Conservation (phyloP, 2,329 filamentous ascomycete genomes). For the Penicillium sp. region DNA sequence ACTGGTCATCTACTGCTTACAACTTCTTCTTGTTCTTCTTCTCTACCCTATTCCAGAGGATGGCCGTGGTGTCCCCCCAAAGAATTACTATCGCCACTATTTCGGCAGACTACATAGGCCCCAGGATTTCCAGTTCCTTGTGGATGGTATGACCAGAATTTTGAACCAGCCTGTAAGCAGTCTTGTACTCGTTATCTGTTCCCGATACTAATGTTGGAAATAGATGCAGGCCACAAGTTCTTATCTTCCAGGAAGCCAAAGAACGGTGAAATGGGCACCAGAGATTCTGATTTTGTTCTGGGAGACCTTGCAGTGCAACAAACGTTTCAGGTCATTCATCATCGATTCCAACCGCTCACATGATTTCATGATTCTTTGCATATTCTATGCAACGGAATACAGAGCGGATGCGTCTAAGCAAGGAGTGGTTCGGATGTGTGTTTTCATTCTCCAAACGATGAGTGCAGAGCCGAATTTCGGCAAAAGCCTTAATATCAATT, state of each 20-base stretch:
- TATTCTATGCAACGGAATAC: slow-evolving; percentile 92
- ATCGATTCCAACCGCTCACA: slow-evolving; percentile 92
- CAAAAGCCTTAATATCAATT: slow-evolving; percentile 81
- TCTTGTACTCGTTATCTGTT: slow-evolving; percentile 9
- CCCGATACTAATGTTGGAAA: neutral
- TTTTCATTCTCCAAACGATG: slow-evolving; percentile 92
- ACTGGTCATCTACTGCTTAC: slow-evolving; percentile 86
- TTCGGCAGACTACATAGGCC: slow-evolving; percentile 85
- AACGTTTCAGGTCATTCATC: slow-evolving; percentile 92
- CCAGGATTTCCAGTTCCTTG: slow-evolving; percentile 96
- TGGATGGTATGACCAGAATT: slow-evolving; percentile 89
- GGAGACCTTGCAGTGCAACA: slow-evolving; percentile 97
- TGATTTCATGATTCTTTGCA: slow-evolving; percentile 84
- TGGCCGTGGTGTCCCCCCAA: slow-evolving; percentile 62
- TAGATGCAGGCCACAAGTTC: slow-evolving; percentile 80
- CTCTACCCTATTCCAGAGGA: slow-evolving; percentile 86
- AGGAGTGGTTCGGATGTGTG: slow-evolving; percentile 91
- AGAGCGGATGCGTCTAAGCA: slow-evolving; percentile 84
- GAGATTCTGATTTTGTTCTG: slow-evolving; percentile 98
- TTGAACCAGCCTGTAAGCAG: slow-evolving; percentile 72
- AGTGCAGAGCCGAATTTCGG: slow-evolving; percentile 92
- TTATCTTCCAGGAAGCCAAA: slow-evolving; percentile 82
- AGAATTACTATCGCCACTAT: slow-evolving; percentile 94
- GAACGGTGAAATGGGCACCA: slow-evolving; percentile 79
- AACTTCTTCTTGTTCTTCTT: slow-evolving; percentile 81